These are phyloP conservation scores for Lactifluus volemus DNA, from an alignment of 768 basidiomycete genomes.

Conservation along the genomic window DNA sequence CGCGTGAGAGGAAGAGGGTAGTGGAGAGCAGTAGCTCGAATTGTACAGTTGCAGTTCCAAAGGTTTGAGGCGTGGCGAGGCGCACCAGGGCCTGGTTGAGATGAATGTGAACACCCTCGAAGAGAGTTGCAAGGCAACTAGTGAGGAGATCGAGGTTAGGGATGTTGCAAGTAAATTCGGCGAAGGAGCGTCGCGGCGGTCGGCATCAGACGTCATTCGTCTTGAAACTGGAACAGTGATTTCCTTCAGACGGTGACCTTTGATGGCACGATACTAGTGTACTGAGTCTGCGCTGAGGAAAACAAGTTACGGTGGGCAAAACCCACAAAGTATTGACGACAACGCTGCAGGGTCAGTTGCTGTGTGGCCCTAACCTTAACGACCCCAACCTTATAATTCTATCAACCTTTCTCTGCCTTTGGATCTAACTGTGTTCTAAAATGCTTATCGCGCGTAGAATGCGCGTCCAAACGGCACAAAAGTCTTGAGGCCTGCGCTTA, in stretches of 20 bases:
- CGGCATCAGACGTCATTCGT: neutral
- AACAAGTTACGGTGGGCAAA: neutral
- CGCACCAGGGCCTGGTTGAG: slow-evolving; percentile 86
- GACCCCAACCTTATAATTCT: neutral
- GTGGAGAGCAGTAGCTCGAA: slow-evolving; percentile 88
- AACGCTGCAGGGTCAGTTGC: neutral
- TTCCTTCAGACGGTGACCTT: neutral
- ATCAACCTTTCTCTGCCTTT: too few relatives aligned
- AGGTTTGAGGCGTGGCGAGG: slow-evolving; percentile 73
- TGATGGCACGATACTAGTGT: neutral
- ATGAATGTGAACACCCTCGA: slow-evolving; percentile 81
- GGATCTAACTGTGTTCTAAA: too few relatives aligned
- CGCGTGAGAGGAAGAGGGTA: slow-evolving; percentile 87
- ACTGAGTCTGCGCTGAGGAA: neutral
- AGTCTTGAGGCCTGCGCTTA: too few relatives aligned
- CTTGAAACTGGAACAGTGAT: neutral
- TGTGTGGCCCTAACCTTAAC: neutral
- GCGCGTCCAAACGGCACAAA: too few relatives aligned
- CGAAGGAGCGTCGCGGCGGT: neutral
- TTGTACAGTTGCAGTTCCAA: slow-evolving; percentile 87
- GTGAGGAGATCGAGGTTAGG: slow-evolving; percentile 45
- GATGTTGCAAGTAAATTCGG: slow-evolving; percentile 28
- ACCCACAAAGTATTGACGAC: neutral
- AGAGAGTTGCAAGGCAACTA: slow-evolving; percentile 80
- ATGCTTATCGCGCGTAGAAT: too few relatives aligned